Evolutionary conservation across 1,139 yeast genomes (phyloP).

Genomic region (Hyphopichia wangnamkhiaoensis): DNA sequence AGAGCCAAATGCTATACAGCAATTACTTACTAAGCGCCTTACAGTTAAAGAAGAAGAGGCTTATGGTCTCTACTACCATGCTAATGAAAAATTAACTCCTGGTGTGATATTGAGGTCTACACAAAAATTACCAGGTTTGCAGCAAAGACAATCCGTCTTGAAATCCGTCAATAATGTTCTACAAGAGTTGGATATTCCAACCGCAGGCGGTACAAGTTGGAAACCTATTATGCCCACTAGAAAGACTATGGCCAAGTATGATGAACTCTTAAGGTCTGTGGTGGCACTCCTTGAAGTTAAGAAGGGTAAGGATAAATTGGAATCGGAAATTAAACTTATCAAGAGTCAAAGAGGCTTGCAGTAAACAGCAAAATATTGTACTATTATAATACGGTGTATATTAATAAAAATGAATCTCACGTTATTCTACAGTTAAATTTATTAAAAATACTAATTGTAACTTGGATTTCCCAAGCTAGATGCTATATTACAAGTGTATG

Average conservation of each 20-base stretch:
- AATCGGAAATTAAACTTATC: constrained; percentile 70
- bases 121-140: constrained; percentile 46
- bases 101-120: constrained; percentile 83
- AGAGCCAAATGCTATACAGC: constrained; percentile 43
- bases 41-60: constrained; percentile 81
- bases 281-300: constrained; percentile 79
- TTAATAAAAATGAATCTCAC: too few relatives aligned
- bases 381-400: constrained; percentile 4
- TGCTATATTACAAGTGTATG: background rate
- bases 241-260: constrained; percentile 76
- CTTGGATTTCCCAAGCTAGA: background rate
- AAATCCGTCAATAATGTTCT: constrained; percentile 71
- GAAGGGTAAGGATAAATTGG: constrained; percentile 83
- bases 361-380: too few relatives aligned
- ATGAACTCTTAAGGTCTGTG: constrained; percentile 70
- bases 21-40: constrained; percentile 54
- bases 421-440: too few relatives aligned
- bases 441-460: too few relatives aligned
- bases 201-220: constrained; percentile 53
- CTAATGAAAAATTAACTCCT: constrained; percentile 67
- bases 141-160: constrained; percentile 62
- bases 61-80: constrained; percentile 81
- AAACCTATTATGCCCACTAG: constrained; percentile 91
- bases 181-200: constrained; percentile 75
- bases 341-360: constrained; percentile 48